Base-by-base conservation (phyloP, 192 early-diverging fungal species). In the Ambispora gerdemannii region DNA sequence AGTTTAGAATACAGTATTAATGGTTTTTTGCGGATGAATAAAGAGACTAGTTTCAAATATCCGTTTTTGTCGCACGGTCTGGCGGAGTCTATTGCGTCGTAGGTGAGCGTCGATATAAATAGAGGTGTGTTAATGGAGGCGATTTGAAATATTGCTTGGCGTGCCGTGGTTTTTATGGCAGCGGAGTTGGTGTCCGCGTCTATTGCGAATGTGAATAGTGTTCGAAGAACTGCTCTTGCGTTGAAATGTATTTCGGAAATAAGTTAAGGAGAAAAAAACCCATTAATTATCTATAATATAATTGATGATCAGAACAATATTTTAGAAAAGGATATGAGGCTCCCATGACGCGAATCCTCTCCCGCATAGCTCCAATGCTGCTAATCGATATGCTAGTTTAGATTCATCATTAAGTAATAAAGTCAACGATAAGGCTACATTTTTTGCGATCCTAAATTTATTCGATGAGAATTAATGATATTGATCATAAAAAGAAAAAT, bases 11-110 rank as follows among this genome's bases (percentile, higher is more conserved):
- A 85, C 0, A 93, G 67, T 6, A 94, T 53, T 4, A 82, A 30
- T 0, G 93, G 92, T 75, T 87, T 87, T 88, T 90, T 93, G 33
- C 81, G 76, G 31, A 92, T 86, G 76, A 94, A 89, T 56, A 88
- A 76, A 0, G 86, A 87, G 36, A 94, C 81, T 0, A 93, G 72
- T 70, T 85, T 90, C 38, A 94, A 72, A 38, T 81, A 75, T 0
- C 82, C 82, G 0, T 81, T 63, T 30, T 88, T 75, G 30, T 94
- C 91, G 3, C 73, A 50, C 10, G 81, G 63, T 27, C 66, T 84
- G 58, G 87, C 90, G 7, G 87, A 78, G 72, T 93, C 83, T 62
- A 85, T 80, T 24, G 90, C 83, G 72, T 94, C 92, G 72, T 86
- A 87, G 0, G 87, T 88, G 2, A 93, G 36, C 0, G 93, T 94